These are phyloP conservation scores for Radiomyces spectabilis DNA, from an alignment of 192 early-diverging fungal species.

Conservation along the genomic window DNA sequence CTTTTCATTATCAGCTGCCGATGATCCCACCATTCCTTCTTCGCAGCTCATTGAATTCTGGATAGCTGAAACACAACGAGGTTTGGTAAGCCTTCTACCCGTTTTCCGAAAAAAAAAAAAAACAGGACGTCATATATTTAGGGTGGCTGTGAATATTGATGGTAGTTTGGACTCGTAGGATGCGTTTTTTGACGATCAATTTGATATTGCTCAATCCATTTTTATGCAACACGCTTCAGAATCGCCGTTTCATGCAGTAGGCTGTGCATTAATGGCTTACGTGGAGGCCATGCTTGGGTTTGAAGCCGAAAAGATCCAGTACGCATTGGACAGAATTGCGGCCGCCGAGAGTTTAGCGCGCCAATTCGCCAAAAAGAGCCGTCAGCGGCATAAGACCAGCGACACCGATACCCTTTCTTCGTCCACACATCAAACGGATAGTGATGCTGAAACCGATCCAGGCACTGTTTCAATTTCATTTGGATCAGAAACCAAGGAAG, in stretches of 20 bases:
- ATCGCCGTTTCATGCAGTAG: constrained; percentile 31
- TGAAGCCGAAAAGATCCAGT: constrained; percentile 18
- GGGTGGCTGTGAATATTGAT: not conserved
- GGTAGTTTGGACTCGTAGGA: constrained; percentile 10
- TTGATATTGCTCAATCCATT: constrained; percentile 19
- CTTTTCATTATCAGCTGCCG: constrained; percentile 1
- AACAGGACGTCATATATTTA: not conserved
- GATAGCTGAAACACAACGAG: constrained; percentile 14
- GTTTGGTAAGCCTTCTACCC: constrained; percentile 14
- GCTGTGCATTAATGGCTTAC: constrained; percentile 29
- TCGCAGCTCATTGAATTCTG: constrained; percentile 6
- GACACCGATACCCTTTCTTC: not conserved
- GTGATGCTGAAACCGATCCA: not conserved
- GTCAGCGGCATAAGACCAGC: not conserved
- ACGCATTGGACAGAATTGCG: constrained; percentile 16
- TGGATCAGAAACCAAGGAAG: too few relatives aligned
- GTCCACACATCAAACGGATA: not conserved
- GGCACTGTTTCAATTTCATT: too few relatives aligned
- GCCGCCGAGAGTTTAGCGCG: constrained; percentile 13
- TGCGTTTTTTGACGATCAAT: constrained; percentile 29
- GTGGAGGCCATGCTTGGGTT: constrained; percentile 30
- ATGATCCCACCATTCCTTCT: not conserved
- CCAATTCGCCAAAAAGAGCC: constrained; percentile 11
- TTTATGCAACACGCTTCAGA: constrained; percentile 18
- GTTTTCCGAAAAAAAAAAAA: not conserved